These are phyloP conservation scores for Dalechampia spathulata DNA, from an alignment of 441 rosid species.

Conservation along the genomic window DNA sequence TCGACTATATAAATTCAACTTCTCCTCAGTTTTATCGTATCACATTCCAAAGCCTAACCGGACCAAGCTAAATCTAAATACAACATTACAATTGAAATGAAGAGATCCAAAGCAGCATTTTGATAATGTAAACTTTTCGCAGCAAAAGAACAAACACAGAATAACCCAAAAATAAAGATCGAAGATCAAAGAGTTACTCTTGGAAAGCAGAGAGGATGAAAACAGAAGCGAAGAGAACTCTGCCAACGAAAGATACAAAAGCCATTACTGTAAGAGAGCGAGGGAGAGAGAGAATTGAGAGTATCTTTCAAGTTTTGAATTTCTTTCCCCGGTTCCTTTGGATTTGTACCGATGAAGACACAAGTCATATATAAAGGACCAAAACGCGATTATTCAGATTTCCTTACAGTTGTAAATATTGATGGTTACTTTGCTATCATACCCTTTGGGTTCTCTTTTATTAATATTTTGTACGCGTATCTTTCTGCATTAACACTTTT, in stretches of 20 bases:
- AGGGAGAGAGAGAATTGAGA: not conserved
- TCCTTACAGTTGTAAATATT: not conserved
- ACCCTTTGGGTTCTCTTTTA: not conserved
- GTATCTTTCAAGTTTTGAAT: not conserved
- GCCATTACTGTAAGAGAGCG: slow-evolving; percentile 34
- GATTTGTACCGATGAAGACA: slow-evolving; percentile 9
- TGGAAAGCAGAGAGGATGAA: slow-evolving; percentile 67
- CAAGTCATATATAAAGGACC: slow-evolving; percentile 15
- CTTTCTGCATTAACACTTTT: not conserved
- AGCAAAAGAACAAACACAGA: too few relatives aligned
- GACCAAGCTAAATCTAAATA: too few relatives aligned
- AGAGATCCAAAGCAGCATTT: too few relatives aligned
- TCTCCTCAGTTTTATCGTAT: too few relatives aligned
- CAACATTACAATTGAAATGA: too few relatives aligned
- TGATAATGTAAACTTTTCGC: too few relatives aligned
- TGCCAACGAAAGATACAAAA: slow-evolving; percentile 44
- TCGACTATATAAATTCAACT: too few relatives aligned
- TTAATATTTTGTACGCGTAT: not conserved
- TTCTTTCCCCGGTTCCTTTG: not conserved
- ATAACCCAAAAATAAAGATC: too few relatives aligned
- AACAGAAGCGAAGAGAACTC: slow-evolving; percentile 58
- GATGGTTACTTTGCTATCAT: not conserved
- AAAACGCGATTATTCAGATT: slow-evolving; percentile 12
- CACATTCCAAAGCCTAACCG: too few relatives aligned
- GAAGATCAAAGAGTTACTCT: slow-evolving; percentile 30